These are phyloP conservation scores for Bocquillonia castaneifolia DNA, from an alignment of 441 rosid genomes.

Conservation along the genomic window DNA sequence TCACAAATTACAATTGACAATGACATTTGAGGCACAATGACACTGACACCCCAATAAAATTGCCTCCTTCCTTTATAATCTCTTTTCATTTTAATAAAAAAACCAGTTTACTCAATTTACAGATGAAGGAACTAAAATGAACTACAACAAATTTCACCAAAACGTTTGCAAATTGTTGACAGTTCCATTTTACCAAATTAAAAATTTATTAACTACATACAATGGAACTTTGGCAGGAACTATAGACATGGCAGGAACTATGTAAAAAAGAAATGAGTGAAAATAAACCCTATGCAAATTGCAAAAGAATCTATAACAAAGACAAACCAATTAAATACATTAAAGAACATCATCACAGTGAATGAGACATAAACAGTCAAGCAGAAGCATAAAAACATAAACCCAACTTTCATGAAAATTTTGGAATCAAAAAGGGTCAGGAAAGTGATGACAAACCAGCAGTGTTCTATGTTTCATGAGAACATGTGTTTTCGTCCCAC, in stretches of 20 bases:
- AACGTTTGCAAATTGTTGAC: background rate
- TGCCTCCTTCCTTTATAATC: background rate
- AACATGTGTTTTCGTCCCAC: slow-evolving; percentile 78
- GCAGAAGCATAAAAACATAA: slow-evolving; percentile 9
- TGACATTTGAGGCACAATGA: too few species aligned
- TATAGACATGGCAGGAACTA: background rate
- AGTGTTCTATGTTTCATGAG: slow-evolving; percentile 86
- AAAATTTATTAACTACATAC: background rate
- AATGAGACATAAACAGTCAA: background rate
- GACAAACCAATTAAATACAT: background rate
- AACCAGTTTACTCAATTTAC: background rate
- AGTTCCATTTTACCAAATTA: background rate
- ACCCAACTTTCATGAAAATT: slow-evolving; percentile 8
- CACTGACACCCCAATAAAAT: background rate
- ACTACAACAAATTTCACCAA: background rate
- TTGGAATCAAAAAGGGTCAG: slow-evolving; percentile 7
- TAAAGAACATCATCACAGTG: background rate
- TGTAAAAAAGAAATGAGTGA: background rate
- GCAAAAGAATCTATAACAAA: background rate
- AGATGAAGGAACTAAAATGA: background rate
- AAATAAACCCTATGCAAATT: background rate
- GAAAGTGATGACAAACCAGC: slow-evolving; percentile 57
- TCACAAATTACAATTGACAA: background rate
- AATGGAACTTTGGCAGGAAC: background rate
- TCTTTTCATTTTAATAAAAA: too few species aligned